These are phyloP conservation scores for Naganishia onofrii DNA, from an alignment of 768 basidiomycete genomes.

Conservation along the genomic window DNA sequence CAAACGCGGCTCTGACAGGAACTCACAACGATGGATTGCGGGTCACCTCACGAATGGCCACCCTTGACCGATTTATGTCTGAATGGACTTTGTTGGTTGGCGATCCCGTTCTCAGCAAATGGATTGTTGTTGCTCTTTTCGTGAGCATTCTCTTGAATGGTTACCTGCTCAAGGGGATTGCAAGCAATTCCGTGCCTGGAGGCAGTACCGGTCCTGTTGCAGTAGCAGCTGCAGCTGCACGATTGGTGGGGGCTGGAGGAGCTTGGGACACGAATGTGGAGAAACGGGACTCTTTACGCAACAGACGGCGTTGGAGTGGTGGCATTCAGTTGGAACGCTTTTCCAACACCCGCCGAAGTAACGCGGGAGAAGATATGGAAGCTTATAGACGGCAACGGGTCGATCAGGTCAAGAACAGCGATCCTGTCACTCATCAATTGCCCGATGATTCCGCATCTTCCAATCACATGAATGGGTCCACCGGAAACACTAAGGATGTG, in stretches of 20 bases:
- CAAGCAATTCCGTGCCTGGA: slow-evolving; percentile 50
- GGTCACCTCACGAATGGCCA: slow-evolving; percentile 52
- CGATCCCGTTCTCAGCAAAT: slow-evolving; percentile 89
- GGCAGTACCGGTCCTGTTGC: slow-evolving; percentile 53
- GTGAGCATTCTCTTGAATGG: slow-evolving; percentile 87
- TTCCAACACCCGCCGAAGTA: slow-evolving; percentile 28
- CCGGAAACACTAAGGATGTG: background rate
- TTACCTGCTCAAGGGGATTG: slow-evolving; percentile 73
- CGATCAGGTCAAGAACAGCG: slow-evolving; percentile 25
- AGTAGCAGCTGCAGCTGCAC: slow-evolving; percentile 53
- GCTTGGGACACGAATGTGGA: slow-evolving; percentile 35
- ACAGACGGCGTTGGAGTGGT: slow-evolving; percentile 38
- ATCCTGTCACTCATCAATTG: slow-evolving; percentile 24
- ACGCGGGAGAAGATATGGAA: slow-evolving; percentile 27
- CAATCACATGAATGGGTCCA: slow-evolving; percentile 5
- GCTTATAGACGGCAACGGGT: slow-evolving; percentile 9
- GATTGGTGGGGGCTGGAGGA: slow-evolving; percentile 50
- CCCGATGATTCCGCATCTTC: slow-evolving; percentile 35
- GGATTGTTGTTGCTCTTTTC: slow-evolving; percentile 84
- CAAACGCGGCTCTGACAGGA: slow-evolving; percentile 43
- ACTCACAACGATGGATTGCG: slow-evolving; percentile 31
- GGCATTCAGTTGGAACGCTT: slow-evolving; percentile 34
- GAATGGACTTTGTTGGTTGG: slow-evolving; percentile 87
- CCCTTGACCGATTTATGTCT: slow-evolving; percentile 81
- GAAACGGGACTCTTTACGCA: slow-evolving; percentile 29